phyloP scores from a whole-genome alignment of 257 asterid genomes.

The Ballota nigra region DNA sequence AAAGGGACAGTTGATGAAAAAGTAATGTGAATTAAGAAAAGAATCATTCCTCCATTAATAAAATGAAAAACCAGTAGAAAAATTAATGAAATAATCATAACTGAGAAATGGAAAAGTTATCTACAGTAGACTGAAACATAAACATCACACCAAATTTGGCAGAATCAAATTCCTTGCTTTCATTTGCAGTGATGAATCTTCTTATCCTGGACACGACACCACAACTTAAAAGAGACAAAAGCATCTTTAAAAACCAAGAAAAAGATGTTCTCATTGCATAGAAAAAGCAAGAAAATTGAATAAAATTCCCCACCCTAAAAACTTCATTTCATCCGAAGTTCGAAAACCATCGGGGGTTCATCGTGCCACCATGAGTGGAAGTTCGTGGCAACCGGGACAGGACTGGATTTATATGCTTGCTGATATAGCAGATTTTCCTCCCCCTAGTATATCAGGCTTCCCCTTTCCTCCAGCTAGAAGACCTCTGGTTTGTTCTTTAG shows the following conservation, averaged over 20 bases:
- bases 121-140: neutral
- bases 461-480: no score
- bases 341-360: no score
- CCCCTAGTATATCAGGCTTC: no score
- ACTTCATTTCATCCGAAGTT: neutral
- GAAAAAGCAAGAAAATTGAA: conserved; percentile 14
- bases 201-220: conserved; percentile 21
- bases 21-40: neutral
- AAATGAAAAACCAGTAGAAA: neutral
- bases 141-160: no score
- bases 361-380: conserved; percentile 33
- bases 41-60: neutral
- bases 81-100: neutral
- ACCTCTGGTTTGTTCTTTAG: conserved; percentile 29
- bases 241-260: conserved; percentile 12
- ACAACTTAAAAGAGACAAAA: neutral
- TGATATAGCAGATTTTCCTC: conserved; percentile 6
- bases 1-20: no score
- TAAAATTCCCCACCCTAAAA: neutral
- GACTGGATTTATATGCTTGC: conserved; percentile 39
- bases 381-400: conserved; percentile 27
- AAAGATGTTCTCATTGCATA: no score
- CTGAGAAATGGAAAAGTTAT: neutral
- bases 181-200: conserved; percentile 21
- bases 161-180: conserved; percentile 37